These are phyloP conservation scores for Cynara cardunculus DNA, from an alignment of 129 eudicot genomes.

Conservation along the genomic window DNA sequence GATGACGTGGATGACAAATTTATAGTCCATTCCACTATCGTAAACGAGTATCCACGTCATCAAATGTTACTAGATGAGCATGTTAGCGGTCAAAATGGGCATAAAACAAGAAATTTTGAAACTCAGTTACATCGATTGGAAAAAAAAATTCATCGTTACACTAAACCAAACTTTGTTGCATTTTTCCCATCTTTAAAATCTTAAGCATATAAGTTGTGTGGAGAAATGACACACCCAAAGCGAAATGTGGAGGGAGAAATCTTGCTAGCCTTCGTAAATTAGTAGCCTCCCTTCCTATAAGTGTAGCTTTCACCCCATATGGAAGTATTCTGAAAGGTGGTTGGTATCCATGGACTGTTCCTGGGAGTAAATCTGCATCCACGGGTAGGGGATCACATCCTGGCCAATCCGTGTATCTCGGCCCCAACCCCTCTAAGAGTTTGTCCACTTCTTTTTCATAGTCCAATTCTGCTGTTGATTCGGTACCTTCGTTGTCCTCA, in stretches of 20 bases:
- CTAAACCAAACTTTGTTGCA: neutral
- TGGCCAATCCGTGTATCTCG: slow-evolving; percentile 88
- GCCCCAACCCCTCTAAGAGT: slow-evolving; percentile 79
- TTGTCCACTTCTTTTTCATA: slow-evolving; percentile 90
- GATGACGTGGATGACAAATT: neutral
- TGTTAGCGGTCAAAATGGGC: neutral
- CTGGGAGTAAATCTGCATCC: slow-evolving; percentile 94
- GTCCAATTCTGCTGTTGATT: slow-evolving; percentile 36
- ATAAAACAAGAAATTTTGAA: neutral
- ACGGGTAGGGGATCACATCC: slow-evolving; percentile 85
- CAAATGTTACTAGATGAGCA: neutral
- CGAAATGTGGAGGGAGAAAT: slow-evolving; percentile 90
- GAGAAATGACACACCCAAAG: slow-evolving; percentile 55
- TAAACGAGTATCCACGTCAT: neutral
- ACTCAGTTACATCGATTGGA: neutral
- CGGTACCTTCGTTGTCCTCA: slow-evolving; percentile 31
- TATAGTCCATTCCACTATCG: neutral
- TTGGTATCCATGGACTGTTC: slow-evolving; percentile 54
- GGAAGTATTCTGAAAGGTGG: slow-evolving; percentile 95
- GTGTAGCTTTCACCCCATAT: slow-evolving; percentile 65
- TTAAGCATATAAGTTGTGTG: neutral
- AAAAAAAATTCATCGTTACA: neutral
- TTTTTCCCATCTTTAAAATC: neutral
- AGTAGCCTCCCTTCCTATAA: slow-evolving; percentile 71
- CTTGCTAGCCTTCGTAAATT: slow-evolving; percentile 79